Evolutionary conservation across 2,329 filamentous ascomycete genomes (phyloP).

Genomic region (Chaetomium sp.): DNA sequence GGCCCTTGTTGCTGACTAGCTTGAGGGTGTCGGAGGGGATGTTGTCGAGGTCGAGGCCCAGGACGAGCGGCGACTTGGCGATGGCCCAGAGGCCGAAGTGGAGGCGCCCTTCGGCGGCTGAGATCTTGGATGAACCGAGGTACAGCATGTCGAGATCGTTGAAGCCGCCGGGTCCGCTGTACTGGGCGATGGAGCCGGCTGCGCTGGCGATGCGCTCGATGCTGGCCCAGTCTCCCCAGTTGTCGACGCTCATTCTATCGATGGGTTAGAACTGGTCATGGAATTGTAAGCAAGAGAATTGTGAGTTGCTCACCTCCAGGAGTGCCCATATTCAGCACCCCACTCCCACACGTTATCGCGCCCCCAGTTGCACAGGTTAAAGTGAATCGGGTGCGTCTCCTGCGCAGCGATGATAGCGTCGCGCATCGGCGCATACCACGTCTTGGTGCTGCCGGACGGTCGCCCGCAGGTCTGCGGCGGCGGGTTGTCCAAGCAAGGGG

Average conservation of each 20-base stretch:
- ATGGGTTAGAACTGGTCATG: neutral
- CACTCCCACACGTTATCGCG: slow-evolving; percentile 18
- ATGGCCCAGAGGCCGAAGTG: slow-evolving; percentile 28
- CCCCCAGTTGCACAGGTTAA: slow-evolving; percentile 21
- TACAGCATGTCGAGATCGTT: slow-evolving; percentile 28
- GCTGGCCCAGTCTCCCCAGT: slow-evolving; percentile 18
- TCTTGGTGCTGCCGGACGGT: slow-evolving; percentile 14
- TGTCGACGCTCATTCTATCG: slow-evolving; percentile 15
- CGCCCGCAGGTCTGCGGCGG: slow-evolving; percentile 13
- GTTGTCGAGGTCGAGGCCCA: slow-evolving; percentile 24
- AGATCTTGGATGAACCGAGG: slow-evolving; percentile 15
- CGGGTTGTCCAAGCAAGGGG: slow-evolving; percentile 13
- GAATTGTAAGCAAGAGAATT: neutral
- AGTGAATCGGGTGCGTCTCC: slow-evolving; percentile 8
- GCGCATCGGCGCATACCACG: slow-evolving; percentile 14
- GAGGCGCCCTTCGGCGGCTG: slow-evolving; percentile 18
- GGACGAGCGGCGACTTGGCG: slow-evolving; percentile 24
- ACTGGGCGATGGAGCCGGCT: slow-evolving; percentile 16
- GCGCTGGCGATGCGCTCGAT: slow-evolving; percentile 16
- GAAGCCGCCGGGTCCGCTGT: slow-evolving; percentile 25
- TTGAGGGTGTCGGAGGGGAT: slow-evolving; percentile 18
- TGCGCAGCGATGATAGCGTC: slow-evolving; percentile 11
- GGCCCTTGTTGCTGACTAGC: slow-evolving; percentile 23
- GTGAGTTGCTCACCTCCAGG: slow-evolving; percentile 12
- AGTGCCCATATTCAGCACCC: slow-evolving; percentile 15